Percentiles rank a stretch among this genome's conserved stretches.
Evolutionary conservation across 305 asterid genomes (phyloP).

Genomic region (Euphrasia arctica): DNA sequence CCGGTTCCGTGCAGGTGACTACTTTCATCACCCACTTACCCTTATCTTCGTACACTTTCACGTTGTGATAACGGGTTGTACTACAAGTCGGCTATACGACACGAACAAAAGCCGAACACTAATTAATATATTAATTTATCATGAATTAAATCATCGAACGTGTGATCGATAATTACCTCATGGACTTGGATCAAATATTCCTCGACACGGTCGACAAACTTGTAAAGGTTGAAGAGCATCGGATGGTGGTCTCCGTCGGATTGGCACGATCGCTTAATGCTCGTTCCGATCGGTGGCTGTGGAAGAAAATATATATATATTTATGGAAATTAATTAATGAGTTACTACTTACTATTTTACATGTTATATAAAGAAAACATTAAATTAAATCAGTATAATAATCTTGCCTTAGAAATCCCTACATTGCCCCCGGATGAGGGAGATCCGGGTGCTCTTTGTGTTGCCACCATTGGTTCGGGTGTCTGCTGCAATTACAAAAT

Average conservation of each 20-base stretch:
- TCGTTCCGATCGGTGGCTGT: background rate
- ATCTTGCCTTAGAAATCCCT: too few species aligned
- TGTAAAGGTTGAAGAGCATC: background rate
- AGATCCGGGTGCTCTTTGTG: too few species aligned
- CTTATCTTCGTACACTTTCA: background rate
- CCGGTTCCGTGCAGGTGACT: background rate
- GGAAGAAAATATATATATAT: background rate
- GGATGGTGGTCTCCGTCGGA: background rate
- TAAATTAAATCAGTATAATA: background rate
- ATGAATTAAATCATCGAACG: background rate
- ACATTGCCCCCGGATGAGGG: too few species aligned
- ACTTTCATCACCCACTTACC: background rate
- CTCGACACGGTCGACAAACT: background rate
- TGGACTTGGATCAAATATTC: background rate
- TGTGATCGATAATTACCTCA: background rate
- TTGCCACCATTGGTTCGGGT: background rate
- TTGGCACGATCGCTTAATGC: background rate
- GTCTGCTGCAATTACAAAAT: background rate
- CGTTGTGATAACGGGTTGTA: background rate
- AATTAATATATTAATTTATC: background rate
- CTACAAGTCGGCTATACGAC: background rate
- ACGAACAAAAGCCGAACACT: background rate
- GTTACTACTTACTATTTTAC: background rate
- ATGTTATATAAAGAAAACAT: too few species aligned
- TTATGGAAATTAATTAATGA: background rate